Evolutionary conservation across 2,329 filamentous ascomycete genomes (phyloP).

Genomic region (Botrytis aclada): DNA sequence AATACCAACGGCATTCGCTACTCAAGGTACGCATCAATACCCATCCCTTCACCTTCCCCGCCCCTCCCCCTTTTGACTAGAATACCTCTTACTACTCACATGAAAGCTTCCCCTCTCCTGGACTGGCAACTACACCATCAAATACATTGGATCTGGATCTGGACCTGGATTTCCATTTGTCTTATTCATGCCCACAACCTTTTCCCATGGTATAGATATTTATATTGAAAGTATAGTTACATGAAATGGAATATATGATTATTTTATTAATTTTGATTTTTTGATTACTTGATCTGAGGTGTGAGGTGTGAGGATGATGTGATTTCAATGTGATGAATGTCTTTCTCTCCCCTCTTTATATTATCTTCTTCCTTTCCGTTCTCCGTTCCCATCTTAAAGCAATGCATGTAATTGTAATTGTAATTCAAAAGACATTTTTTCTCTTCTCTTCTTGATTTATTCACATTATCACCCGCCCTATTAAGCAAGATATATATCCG

Average conservation of each 20-base stretch:
- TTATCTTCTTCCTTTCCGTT: not conserved
- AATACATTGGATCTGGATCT: not conserved
- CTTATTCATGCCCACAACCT: not conserved
- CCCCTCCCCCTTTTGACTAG: not conserved
- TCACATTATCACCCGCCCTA: not conserved
- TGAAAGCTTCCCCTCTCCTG: slow-evolving; percentile 28
- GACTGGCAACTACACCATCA: not conserved
- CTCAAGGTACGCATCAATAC: slow-evolving; percentile 26
- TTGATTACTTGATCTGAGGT: too few species aligned
- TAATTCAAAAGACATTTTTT: not conserved
- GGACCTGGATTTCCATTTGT: slow-evolving; percentile 6
- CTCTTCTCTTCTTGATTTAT: not conserved
- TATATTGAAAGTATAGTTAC: not conserved
- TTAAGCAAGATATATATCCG: not conserved
- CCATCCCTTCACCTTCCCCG: not conserved
- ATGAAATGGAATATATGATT: not conserved
- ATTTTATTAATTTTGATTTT: not conserved
- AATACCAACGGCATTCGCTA: not conserved
- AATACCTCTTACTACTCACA: slow-evolving; percentile 34
- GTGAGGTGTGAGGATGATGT: not conserved
- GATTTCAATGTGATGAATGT: not conserved
- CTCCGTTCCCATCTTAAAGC: too few species aligned
- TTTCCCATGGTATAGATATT: not conserved
- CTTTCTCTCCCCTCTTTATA: not conserved
- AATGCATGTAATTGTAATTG: too few species aligned